Conservation (phyloP, 345 rosid genomes). For the Camelina sativa region DNA sequence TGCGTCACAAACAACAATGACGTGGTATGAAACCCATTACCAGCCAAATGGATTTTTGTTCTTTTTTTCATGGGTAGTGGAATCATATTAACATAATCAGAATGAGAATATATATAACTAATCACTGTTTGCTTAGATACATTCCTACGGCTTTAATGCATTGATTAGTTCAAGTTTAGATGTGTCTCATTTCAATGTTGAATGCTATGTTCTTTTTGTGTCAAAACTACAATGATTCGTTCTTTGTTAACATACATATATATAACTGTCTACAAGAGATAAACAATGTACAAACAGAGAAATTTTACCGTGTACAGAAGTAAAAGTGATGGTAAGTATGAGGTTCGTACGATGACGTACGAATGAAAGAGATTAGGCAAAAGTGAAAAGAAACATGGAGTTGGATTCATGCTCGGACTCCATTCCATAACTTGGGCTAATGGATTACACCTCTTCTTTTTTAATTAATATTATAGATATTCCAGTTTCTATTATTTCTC, state of each 20-base stretch:
- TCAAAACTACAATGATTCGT: not conserved
- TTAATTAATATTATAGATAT: not conserved
- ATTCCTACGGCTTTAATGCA: not conserved
- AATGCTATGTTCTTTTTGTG: not conserved
- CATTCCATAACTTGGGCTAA: conserved; percentile 48
- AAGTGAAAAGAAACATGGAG: conserved; percentile 28
- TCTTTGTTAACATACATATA: not conserved
- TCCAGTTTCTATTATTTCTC: conserved; percentile 36
- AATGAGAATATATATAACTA: not conserved
- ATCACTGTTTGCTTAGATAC: conserved; percentile 17
- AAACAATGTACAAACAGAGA: not conserved
- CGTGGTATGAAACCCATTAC: conserved; percentile 37
- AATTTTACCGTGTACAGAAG: not conserved
- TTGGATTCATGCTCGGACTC: conserved; percentile 50
- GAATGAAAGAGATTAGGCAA: conserved; percentile 30
- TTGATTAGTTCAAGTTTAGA: too few species aligned
- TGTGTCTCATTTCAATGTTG: not conserved
- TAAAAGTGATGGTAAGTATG: conserved; percentile 8
- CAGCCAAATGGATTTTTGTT: conserved; percentile 22
- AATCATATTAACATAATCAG: conserved; percentile 18
- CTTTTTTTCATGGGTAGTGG: conserved; percentile 23
- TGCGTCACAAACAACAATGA: conserved; percentile 40
- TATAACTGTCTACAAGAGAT: not conserved
- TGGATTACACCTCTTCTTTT: conserved; percentile 44
- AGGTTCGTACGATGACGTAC: conserved; percentile 42